These are phyloP conservation scores for Kwoniella mangroviensis DNA, from an alignment of 768 basidiomycete genomes.

Conservation along the genomic window DNA sequence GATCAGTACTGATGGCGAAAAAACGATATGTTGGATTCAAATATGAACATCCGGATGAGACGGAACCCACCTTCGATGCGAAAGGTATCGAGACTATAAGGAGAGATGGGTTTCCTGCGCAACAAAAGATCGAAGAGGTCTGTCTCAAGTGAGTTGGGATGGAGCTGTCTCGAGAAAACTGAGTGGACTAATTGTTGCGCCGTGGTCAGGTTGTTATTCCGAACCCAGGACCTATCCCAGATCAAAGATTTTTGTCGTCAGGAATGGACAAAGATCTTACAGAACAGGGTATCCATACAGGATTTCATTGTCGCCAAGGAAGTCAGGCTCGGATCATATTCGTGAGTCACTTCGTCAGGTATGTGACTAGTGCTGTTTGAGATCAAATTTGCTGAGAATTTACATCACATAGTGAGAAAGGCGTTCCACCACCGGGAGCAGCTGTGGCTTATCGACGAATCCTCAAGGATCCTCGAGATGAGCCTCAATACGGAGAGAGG, in stretches of 20 bases:
- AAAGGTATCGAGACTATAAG: constrained; percentile 98
- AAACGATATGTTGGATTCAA: constrained; percentile 98
- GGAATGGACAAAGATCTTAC: constrained; percentile 82
- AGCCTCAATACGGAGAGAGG: constrained; percentile 90
- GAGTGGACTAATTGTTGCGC: background rate
- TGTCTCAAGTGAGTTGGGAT: constrained; percentile 72
- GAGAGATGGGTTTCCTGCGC: constrained; percentile 86
- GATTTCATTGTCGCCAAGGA: constrained; percentile 96
- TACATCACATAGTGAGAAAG: too few species aligned
- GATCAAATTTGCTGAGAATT: too few species aligned
- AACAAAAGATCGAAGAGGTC: constrained; percentile 88
- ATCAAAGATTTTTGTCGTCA: constrained; percentile 85
- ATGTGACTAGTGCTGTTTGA: too few species aligned
- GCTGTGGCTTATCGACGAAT: constrained; percentile 78
- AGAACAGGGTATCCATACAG: constrained; percentile 79
- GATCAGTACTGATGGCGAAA: constrained; percentile 94
- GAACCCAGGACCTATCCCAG: constrained; percentile 82
- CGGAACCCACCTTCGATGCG: constrained; percentile 82
- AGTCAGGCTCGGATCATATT: constrained; percentile 90
- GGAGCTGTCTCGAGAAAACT: background rate
- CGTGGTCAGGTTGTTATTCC: constrained; percentile 76
- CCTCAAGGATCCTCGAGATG: constrained; percentile 74
- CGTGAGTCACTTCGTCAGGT: too few species aligned
- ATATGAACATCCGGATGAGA: constrained; percentile 81
- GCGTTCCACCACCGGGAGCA: constrained; percentile 87